Evolutionary conservation across 2,329 filamentous ascomycete genomes (phyloP).

Genomic region (Colletotrichum ledebouriae): DNA sequence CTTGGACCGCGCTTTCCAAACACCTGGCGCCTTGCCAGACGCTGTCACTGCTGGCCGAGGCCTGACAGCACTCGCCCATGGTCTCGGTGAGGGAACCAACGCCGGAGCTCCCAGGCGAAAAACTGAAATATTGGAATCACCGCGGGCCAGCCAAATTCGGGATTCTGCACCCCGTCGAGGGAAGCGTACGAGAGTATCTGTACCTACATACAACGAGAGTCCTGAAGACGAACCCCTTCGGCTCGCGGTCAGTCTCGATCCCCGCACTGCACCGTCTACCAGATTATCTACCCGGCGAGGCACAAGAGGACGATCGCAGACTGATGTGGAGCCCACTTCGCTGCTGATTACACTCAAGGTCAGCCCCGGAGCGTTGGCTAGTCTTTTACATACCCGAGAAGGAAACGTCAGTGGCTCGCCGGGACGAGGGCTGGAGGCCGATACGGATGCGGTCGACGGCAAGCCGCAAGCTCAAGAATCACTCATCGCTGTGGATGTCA

Average conservation of each 20-base stretch:
- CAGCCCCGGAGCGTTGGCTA: constrained; percentile 24
- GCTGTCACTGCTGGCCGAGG: constrained; percentile 3
- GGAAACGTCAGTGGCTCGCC: neutral
- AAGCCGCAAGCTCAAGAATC: neutral
- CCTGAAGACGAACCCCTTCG: neutral
- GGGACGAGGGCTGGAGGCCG: too few relatives aligned
- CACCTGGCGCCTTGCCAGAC: constrained; percentile 8
- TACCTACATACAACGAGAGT: constrained; percentile 4
- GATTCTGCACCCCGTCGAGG: neutral
- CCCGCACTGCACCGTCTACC: neutral
- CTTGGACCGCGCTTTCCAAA: neutral
- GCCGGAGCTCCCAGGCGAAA: constrained; percentile 27
- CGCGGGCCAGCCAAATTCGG: constrained; percentile 3
- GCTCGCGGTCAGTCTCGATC: neutral
- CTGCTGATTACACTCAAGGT: constrained; percentile 36
- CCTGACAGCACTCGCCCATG: constrained; percentile 31
- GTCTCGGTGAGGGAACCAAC: constrained; percentile 24
- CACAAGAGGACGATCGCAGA: constrained; percentile 2
- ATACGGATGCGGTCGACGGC: too few relatives aligned
- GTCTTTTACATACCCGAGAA: constrained; percentile 5
- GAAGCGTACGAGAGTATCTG: constrained; percentile 18
- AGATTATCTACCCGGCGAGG: constrained; percentile 16
- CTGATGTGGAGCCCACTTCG: neutral
- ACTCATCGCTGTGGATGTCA: neutral
- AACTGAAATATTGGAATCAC: constrained; percentile 1